phyloP scores from a whole-genome alignment of 768 basidiomycete species.

The Boletus subparvulus region DNA sequence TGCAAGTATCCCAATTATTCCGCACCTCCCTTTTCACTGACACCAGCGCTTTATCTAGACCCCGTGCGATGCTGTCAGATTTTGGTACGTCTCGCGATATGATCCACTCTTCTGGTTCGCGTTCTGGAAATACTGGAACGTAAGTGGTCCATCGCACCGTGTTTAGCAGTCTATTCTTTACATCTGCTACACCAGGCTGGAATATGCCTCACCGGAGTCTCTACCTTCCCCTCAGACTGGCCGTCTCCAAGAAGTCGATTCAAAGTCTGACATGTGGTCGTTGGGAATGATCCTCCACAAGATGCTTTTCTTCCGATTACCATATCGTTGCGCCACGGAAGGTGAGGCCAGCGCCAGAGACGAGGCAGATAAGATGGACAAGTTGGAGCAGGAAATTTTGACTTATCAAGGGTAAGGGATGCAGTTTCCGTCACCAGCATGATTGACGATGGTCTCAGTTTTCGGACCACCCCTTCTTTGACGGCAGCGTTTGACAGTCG shows the following conservation, averaged over 20 bases:
- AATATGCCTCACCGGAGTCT: conserved; percentile 89
- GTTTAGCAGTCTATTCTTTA: neutral
- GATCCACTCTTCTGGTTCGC: conserved; percentile 61
- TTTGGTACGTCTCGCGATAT: conserved; percentile 95
- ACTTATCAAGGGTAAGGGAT: conserved; percentile 66
- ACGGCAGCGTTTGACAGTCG: conserved; percentile 63
- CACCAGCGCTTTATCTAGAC: conserved; percentile 43
- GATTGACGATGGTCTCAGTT: conserved; percentile 36
- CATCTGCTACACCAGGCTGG: conserved; percentile 48
- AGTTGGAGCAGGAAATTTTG: conserved; percentile 70
- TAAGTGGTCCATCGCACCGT: conserved; percentile 38
- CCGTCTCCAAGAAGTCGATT: conserved; percentile 67
- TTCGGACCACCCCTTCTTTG: conserved; percentile 51
- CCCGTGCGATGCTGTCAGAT: conserved; percentile 92
- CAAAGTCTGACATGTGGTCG: conserved; percentile 96
- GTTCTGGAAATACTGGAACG: conserved; percentile 96
- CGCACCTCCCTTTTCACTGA: neutral
- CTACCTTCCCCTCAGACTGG: conserved; percentile 68
- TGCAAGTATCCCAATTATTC: conserved; percentile 45
- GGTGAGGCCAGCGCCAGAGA: conserved; percentile 51
- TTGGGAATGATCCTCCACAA: conserved; percentile 96
- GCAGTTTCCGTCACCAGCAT: neutral
- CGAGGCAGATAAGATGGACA: conserved; percentile 63
- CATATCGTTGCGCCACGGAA: conserved; percentile 72
- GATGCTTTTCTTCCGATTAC: conserved; percentile 85